Evolutionary conservation across 2,329 filamentous ascomycete genomes (phyloP), one percentile per base, ranked within the genome.

Genomic region (Didymella glomerata): DNA sequence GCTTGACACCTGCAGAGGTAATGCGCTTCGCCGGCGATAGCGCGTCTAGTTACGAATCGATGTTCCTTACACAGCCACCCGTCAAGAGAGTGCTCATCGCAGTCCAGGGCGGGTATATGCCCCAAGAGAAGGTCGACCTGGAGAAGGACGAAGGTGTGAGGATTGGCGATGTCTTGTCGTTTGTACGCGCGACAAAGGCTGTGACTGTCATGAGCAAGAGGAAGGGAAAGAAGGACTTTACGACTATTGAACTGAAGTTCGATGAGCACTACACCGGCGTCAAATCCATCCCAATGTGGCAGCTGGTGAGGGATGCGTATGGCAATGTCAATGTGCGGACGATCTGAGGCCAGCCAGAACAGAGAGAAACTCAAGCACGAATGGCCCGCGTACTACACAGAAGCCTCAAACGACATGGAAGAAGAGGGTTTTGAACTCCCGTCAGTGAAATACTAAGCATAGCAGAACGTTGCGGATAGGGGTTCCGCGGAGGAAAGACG

Each of bases 21-120:
- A 25, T 34, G 4, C 10, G n/a, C 10, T 10, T 54, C 3, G 34
- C 18, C 14, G 14, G 32, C 32, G 18, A n/a, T 36, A 4, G 9
- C 9, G 30, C 2, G 2, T 27, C 32, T 4, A 48, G 34, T 14
- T 48, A 34, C n/a, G 7, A 11, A 3, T 16, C 14, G 7, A 54
- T 54, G 51, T 54, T 54, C n/a, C 42, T 54, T 10, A 54, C 51
- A 8, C 51, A 54, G 44, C 51, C 51, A 4, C 51, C 51, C 2
- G 25, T 42, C 4, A 48, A 25, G 25, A 32, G 51, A 18, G 44
- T 48, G 6, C n/a, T 54, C 16, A 7, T 48, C 36, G 16, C 18
- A 9, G 44, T 54, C 1, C 34, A 41, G n/a, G 34, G 44, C 5
- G 34, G 44, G 4, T 54, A 41, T 13, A 8, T 47, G 25, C 11